Percentiles rank a stretch among this genome's conserved stretches.
These are phyloP conservation scores for Pseudocercospora macadamiae DNA, from an alignment of 2,329 filamentous ascomycete genomes.

Conservation along the genomic window DNA sequence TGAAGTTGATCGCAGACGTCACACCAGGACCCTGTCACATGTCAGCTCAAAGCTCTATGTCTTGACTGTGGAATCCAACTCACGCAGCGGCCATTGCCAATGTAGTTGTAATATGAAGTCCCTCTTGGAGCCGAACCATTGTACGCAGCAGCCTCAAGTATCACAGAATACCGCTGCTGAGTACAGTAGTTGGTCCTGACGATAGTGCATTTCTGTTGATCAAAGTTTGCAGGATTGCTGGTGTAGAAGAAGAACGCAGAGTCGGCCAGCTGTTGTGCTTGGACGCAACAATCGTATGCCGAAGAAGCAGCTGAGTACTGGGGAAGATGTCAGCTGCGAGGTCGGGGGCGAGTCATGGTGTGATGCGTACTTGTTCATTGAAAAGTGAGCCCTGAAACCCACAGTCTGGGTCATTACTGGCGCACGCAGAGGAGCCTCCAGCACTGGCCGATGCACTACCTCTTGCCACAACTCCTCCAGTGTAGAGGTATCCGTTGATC, in stretches of 20 bases:
- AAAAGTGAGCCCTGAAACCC: neutral
- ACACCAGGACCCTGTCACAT: neutral
- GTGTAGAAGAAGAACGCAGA: neutral
- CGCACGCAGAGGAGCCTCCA: neutral
- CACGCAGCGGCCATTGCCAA: neutral
- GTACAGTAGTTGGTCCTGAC: neutral
- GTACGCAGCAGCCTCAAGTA: neutral
- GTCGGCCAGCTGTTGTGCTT: neutral
- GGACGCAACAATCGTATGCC: neutral
- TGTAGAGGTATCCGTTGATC: neutral
- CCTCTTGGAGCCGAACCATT: neutral
- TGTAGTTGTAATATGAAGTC: neutral
- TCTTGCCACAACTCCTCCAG: neutral
- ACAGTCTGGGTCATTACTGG: neutral
- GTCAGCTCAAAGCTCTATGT: neutral
- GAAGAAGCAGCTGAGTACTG: neutral
- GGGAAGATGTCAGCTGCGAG: too few relatives aligned
- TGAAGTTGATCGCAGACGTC: neutral
- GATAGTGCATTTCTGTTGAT: neutral
- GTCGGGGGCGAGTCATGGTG: too few relatives aligned
- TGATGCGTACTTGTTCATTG: neutral
- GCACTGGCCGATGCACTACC: neutral
- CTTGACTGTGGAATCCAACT: neutral
- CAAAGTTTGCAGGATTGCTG: neutral
- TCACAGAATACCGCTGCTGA: neutral